These are phyloP conservation scores for Peronospora destructor DNA, from an alignment of 352 stramenopile genomes.

Conservation along the genomic window DNA sequence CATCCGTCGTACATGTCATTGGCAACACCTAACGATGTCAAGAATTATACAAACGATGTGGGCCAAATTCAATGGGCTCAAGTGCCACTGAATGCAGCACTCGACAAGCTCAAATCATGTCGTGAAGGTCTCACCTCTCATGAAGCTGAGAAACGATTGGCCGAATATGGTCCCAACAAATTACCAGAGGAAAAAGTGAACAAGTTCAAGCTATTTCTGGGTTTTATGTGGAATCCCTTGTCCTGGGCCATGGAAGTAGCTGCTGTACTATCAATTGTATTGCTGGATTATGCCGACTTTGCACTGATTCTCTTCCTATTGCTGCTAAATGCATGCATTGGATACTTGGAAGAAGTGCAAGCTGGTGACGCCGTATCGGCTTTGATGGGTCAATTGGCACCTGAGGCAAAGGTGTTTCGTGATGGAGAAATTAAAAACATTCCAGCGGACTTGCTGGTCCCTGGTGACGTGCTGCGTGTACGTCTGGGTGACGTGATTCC, in stretches of 20 bases:
- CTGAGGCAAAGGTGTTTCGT: slow-evolving; percentile 77
- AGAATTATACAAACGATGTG: slow-evolving; percentile 76
- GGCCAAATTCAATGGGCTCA: slow-evolving; percentile 70
- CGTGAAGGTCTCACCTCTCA: slow-evolving; percentile 63
- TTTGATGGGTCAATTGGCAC: slow-evolving; percentile 84
- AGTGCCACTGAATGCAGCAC: slow-evolving; percentile 66
- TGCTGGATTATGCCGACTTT: slow-evolving; percentile 77
- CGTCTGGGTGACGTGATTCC: slow-evolving; percentile 89
- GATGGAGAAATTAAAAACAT: slow-evolving; percentile 72
- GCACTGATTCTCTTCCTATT: slow-evolving; percentile 63
- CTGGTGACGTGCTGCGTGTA: slow-evolving; percentile 66
- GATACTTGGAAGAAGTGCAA: slow-evolving; percentile 81
- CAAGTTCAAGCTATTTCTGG: slow-evolving; percentile 70
- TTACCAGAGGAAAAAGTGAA: slow-evolving; percentile 72
- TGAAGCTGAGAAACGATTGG: slow-evolving; percentile 65
- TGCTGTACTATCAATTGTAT: slow-evolving; percentile 62
- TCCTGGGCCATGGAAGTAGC: slow-evolving; percentile 79
- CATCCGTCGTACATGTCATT: slow-evolving; percentile 70
- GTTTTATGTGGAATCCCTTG: slow-evolving; percentile 81
- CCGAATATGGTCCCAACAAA: slow-evolving; percentile 78
- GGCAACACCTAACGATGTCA: slow-evolving; percentile 67
- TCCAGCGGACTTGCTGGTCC: slow-evolving; percentile 56
- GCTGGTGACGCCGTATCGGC: slow-evolving; percentile 83
- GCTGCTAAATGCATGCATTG: slow-evolving; percentile 67
- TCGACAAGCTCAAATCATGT: slow-evolving; percentile 77